Percentiles rank a stretch among this genome's conserved stretches.
Evolutionary conservation across 2,329 filamentous ascomycete genomes (phyloP).

Genomic region (Tothia fuscella): DNA sequence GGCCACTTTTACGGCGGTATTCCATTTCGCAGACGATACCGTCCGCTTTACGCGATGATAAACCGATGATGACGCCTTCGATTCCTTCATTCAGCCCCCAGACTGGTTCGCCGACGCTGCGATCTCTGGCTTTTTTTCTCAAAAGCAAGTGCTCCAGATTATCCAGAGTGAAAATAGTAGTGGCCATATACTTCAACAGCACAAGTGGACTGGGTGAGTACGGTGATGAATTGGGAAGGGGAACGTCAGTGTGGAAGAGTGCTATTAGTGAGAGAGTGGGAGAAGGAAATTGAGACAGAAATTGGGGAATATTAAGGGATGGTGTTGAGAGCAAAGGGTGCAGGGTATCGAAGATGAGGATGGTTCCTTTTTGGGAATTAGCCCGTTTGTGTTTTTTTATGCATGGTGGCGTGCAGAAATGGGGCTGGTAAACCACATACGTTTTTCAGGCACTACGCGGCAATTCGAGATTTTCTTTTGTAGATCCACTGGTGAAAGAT

Average conservation of each 20-base stretch:
- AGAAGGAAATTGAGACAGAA: constrained; percentile 57
- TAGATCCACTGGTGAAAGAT: constrained; percentile 46
- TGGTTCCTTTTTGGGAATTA: constrained; percentile 40
- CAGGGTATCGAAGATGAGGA: constrained; percentile 72
- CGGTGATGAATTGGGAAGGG: constrained; percentile 36
- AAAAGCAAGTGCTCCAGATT: constrained; percentile 64
- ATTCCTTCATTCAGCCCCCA: constrained; percentile 68
- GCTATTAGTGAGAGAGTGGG: constrained; percentile 61
- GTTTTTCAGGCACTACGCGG: constrained; percentile 32
- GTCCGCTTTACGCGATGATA: constrained; percentile 39
- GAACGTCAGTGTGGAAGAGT: constrained; percentile 73
- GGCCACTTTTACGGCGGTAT: constrained; percentile 69
- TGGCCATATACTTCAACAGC: constrained; percentile 74
- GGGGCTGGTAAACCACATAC: neutral
- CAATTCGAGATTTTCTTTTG: constrained; percentile 44
- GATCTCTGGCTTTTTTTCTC: constrained; percentile 61
- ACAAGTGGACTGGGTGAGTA: constrained; percentile 60
- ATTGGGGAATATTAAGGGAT: constrained; percentile 49
- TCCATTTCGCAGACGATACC: constrained; percentile 75
- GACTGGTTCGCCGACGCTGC: constrained; percentile 60
- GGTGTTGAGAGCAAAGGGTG: constrained; percentile 49
- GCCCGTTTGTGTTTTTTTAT: too few relatives aligned
- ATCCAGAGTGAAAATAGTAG: constrained; percentile 63
- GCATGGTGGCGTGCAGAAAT: constrained; percentile 3
- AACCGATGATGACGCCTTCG: constrained; percentile 66